Conservation (phyloP, 768 basidiomycete genomes). For the Strobilomyces echinocephalus region DNA sequence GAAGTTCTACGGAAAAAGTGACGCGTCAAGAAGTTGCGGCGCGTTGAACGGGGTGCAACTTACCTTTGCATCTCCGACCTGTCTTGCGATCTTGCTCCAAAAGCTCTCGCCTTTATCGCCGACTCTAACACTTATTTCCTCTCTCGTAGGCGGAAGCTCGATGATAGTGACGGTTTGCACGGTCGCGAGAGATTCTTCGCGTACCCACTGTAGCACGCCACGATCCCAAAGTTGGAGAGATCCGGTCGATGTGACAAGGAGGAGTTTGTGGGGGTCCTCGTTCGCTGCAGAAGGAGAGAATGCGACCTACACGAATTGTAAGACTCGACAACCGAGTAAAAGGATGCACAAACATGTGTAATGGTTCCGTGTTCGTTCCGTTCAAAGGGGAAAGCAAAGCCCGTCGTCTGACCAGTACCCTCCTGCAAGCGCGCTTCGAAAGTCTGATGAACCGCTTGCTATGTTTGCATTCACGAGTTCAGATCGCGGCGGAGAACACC, state of each 20-base stretch:
- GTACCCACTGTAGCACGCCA: constrained; percentile 59
- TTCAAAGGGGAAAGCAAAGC: constrained; percentile 62
- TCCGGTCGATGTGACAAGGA: constrained; percentile 71
- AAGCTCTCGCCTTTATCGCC: constrained; percentile 40
- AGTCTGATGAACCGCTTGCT: constrained; percentile 55
- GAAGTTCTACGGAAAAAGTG: constrained; percentile 46
- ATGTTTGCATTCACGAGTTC: background rate
- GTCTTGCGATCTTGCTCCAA: constrained; percentile 46
- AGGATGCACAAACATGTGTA: constrained; percentile 45
- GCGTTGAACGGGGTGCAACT: background rate
- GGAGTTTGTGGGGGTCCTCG: constrained; percentile 36
- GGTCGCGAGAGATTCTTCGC: constrained; percentile 75
- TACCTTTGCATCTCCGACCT: constrained; percentile 59
- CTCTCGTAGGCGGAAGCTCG: constrained; percentile 62
- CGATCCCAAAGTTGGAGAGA: constrained; percentile 71
- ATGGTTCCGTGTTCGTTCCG: constrained; percentile 64
- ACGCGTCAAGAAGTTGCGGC: background rate
- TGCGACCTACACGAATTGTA: constrained; percentile 38
- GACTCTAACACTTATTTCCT: constrained; percentile 17
- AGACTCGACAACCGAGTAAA: background rate
- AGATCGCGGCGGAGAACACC: background rate
- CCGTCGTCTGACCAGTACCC: constrained; percentile 44
- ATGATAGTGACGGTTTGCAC: constrained; percentile 65
- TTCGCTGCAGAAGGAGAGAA: constrained; percentile 42
- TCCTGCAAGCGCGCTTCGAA: constrained; percentile 46